Conservation (phyloP, 139 green algal species). For the Picochlorum sp. region DNA sequence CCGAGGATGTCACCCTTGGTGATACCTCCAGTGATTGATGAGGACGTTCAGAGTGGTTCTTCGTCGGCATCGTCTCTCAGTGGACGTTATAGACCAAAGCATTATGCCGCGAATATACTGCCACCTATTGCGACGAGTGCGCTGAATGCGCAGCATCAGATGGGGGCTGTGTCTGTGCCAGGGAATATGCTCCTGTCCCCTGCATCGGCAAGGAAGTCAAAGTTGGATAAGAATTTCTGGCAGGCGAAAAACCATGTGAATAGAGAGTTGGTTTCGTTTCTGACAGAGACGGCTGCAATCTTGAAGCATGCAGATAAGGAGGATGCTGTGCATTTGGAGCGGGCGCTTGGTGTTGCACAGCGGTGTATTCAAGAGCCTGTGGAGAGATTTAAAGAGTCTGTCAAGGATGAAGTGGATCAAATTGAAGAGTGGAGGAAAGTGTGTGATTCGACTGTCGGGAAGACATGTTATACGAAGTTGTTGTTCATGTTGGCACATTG, state of each 20-base stretch:
- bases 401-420: slow-evolving; percentile 53
- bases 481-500: slow-evolving; percentile 71
- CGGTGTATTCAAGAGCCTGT: slow-evolving; percentile 50
- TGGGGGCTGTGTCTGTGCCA: no score
- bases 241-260: slow-evolving; percentile 40
- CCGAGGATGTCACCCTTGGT: no score
- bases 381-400: slow-evolving; percentile 45
- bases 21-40: no score
- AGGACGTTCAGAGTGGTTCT: no score
- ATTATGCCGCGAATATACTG: no score
- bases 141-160: no score
- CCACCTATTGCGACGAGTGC: no score
- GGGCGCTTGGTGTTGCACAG: slow-evolving; percentile 31
- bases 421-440: slow-evolving; percentile 46
- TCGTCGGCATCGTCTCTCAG: no score
- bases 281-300: slow-evolving; percentile 14
- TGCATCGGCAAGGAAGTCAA: slow-evolving; percentile 17
- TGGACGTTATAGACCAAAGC: no score
- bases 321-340: background rate
- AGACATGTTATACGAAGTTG: slow-evolving; percentile 48
- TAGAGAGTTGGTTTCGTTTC: slow-evolving; percentile 32
- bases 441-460: slow-evolving; percentile 9
- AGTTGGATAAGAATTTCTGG: slow-evolving; percentile 27
- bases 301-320: background rate
- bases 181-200: slow-evolving; percentile 10